Base-by-base conservation (phyloP, 345 rosid species). In the Linum trigynum region DNA sequence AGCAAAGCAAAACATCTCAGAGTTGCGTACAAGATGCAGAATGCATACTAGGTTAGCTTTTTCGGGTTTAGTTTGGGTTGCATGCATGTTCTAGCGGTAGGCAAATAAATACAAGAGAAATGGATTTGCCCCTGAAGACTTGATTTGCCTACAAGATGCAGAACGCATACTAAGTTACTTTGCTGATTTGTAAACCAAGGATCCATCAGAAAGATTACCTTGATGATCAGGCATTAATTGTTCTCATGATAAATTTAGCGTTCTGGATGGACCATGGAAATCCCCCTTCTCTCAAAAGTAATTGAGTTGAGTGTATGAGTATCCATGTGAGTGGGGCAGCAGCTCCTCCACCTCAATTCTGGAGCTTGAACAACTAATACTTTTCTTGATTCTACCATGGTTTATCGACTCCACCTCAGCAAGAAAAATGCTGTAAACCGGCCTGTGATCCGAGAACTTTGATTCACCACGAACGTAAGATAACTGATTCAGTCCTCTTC, bases 391-490 rank as follows among this genome's bases (percentile, higher is more conserved):
- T 64, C 75, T 79, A 53, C 76, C 62, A 42, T 78, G 81, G 71
- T 76, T 77, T 10, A 84, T 77, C 0, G 90, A 89, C 80, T 91
- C 99, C 63, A 95, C 85, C 83, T 89, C 97, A 10, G 89, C 97
- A 10, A 65, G 71, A 72, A 95, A 95, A 61, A 89, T 62, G 74
- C 97, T 80, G 69, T 84, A 91, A 51, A 95, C 99, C 40, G 97
- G 97, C 65, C 99, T 85, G 59, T 95, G 99, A 76, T 95, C 99
- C 9, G 99, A 95, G 84, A 95, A 95, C 72, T 85, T 85, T 7
- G 99, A 91, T 79, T 95, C 99, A 23, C 97, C 99, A n/a, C 97
- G 84, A 53, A 89, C 99, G 67, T 95, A 91, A 12, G 97, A 89
- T 68, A 95, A 74, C 68, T 87, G 97, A 67, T 48, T 35, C 60